These are phyloP conservation scores for Phoenix roebelenii DNA, from an alignment of 176 grass and related monocot genomes.

Conservation along the genomic window DNA sequence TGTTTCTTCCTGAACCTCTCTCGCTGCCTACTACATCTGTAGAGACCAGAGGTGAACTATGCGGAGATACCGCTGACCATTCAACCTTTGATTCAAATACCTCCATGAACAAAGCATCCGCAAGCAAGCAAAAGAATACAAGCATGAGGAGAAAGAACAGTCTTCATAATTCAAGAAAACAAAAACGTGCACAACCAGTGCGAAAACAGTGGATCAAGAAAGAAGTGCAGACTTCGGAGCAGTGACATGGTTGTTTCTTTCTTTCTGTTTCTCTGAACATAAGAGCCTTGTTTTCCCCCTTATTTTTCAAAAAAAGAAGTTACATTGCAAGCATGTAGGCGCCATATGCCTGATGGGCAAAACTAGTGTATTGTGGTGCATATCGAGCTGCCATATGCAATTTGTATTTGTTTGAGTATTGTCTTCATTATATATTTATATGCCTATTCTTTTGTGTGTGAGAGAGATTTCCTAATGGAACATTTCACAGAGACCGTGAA, in stretches of 20 bases:
- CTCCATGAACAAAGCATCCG: slow-evolving; percentile 12
- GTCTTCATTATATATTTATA: no score
- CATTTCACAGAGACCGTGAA: no score
- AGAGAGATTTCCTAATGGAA: no score
- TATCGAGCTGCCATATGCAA: no score
- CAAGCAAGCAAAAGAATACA: slow-evolving; percentile 40
- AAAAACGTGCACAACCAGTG: slow-evolving; percentile 14
- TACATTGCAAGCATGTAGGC: no score
- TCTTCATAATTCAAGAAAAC: slow-evolving; percentile 33
- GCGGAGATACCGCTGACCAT: slow-evolving; percentile 8
- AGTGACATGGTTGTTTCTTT: slow-evolving; percentile 16
- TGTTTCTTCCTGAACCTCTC: slow-evolving; percentile 50
- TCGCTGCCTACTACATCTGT: slow-evolving; percentile 1
- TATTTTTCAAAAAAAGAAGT: no score
- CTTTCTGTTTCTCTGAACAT: no score
- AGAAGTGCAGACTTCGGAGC: slow-evolving; percentile 31
- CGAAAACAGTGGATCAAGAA: slow-evolving; percentile 63
- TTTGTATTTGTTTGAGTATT: no score
- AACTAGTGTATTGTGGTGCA: no score
- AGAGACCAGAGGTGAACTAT: slow-evolving; percentile 18
- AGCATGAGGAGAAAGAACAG: slow-evolving; percentile 34
- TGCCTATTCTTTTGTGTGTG: no score
- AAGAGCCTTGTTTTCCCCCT: no score
- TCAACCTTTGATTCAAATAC: slow-evolving; percentile 18
- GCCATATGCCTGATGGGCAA: no score